A percentile compares a stretch with the other conserved stretches of the same genome.
Evolutionary conservation across 73 alveolate species (phyloP).

Genomic region (Breviolum minutum): DNA sequence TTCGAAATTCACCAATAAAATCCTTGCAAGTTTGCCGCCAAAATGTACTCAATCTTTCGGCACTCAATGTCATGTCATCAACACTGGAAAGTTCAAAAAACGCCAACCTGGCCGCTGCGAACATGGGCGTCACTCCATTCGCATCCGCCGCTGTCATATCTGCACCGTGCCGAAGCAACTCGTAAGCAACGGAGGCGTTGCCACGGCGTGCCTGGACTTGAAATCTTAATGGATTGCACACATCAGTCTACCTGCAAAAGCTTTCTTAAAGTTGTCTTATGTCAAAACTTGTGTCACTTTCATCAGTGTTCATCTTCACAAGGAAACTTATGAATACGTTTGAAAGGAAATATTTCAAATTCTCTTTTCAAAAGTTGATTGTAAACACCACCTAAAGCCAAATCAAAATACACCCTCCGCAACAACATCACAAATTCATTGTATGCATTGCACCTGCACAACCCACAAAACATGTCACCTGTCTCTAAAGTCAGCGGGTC

Average conservation of each 20-base stretch:
- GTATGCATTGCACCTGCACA: background rate
- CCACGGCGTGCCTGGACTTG: conserved; percentile 38
- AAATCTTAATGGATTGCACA: background rate
- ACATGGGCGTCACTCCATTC: conserved; percentile 43
- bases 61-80: background rate
- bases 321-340: too few species aligned
- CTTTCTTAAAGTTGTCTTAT: background rate
- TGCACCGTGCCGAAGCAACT: conserved; percentile 13
- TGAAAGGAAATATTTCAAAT: too few species aligned
- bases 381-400: too few species aligned
- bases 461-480: background rate
- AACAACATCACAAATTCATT: background rate
- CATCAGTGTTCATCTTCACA: too few species aligned
- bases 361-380: too few species aligned
- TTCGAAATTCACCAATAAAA: background rate
- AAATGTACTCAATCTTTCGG: background rate
- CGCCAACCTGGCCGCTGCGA: conserved; percentile 36
- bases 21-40: background rate
- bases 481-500: background rate
- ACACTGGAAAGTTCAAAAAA: background rate
- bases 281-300: background rate
- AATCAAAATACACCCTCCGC: too few species aligned
- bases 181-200: background rate
- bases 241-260: background rate
- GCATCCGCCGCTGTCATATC: background rate